Base-by-base conservation (phyloP, 2,329 filamentous ascomycete species). In the Colletotrichum cordylinicola region DNA sequence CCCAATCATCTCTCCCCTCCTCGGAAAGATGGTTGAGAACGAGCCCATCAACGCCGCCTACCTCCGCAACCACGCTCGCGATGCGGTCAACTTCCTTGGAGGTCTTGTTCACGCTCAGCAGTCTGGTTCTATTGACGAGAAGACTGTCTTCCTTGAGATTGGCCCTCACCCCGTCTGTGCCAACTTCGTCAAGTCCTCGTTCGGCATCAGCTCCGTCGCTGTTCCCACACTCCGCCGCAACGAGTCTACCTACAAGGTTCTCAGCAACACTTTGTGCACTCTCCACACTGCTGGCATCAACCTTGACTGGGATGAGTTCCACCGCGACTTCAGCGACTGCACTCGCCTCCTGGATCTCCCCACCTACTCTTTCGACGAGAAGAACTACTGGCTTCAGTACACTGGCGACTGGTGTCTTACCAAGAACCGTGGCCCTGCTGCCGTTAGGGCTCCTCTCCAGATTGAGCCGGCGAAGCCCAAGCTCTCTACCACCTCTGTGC, bases 251-350 rank as follows among this genome's bases (percentile, higher is more conserved):
- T 95, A 92, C 89, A 92, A 91, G 83, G 93, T 91, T 0, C 83
- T 95, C 6, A 85, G 90, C 10, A 87, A 85, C 62, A 92, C 86
- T 67, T 84, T 94, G 52, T 88, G 88, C 70, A 85, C 87, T 2
- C 70, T 96, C 0, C 91, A 94, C 83, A 85, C 85, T 6, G 88
- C 88, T 12, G 94, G 93, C 52, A 85, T 94, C 9, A 86, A 89
- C 56, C 86, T 96, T 74, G 88, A 93, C 81, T 96, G 94, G 90
- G 90, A 92, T 75, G 94, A 95, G 83, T 94, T 91, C 80, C 91
- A 94, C 78, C 85, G 89, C 70, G 85, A 87, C 75, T 89, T 89
- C 77, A 79, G 80, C 24, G 71, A 79, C 0, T 84, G 82, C 15
- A 82, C 86, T 4, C 83, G 83, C 5, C 86, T 95, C 12, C 84